A percentile compares a stretch with the other conserved stretches of the same genome.
phyloP scores from a whole-genome alignment of 2,329 filamentous ascomycete species.

The Cordyceps tenuipes region DNA sequence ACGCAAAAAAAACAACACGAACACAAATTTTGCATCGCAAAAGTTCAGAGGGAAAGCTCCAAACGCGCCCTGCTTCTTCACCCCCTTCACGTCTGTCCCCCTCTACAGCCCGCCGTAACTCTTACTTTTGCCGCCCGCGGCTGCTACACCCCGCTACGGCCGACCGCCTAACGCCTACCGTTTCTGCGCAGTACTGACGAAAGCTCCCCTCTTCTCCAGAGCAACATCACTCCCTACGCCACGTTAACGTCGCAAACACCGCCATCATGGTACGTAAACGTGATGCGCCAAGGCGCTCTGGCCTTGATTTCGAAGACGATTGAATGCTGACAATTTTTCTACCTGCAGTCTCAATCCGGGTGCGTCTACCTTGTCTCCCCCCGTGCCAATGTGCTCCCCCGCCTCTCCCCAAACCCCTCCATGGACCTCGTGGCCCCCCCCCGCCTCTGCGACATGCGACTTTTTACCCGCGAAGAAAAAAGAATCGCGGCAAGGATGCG shows the following conservation, averaged over 20 bases:
- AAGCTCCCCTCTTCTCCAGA: conserved; percentile 10
- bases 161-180: neutral
- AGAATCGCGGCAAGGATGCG: neutral
- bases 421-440: conserved; percentile 3
- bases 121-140: neutral
- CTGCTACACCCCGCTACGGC: conserved; percentile 5
- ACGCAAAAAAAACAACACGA: neutral
- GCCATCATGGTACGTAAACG: conserved; percentile 8
- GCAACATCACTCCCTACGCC: neutral
- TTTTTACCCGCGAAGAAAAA: neutral
- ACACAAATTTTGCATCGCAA: neutral
- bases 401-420: conserved; percentile 9
- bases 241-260: conserved; percentile 3
- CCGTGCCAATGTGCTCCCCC: conserved; percentile 4
- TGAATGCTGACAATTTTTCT: neutral
- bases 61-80: neutral
- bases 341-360: conserved; percentile 57
- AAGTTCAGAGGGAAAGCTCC: neutral
- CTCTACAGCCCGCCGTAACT: no score
- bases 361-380: conserved; percentile 34
- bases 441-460: conserved; percentile 5
- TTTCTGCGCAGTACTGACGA: conserved; percentile 9
- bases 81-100: neutral
- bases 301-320: neutral
- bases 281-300: neutral